A percentile compares a stretch with the other conserved stretches of the same genome.
Conservation (phyloP, 768 basidiomycete genomes). For the Termitomyces bulborhizus region DNA sequence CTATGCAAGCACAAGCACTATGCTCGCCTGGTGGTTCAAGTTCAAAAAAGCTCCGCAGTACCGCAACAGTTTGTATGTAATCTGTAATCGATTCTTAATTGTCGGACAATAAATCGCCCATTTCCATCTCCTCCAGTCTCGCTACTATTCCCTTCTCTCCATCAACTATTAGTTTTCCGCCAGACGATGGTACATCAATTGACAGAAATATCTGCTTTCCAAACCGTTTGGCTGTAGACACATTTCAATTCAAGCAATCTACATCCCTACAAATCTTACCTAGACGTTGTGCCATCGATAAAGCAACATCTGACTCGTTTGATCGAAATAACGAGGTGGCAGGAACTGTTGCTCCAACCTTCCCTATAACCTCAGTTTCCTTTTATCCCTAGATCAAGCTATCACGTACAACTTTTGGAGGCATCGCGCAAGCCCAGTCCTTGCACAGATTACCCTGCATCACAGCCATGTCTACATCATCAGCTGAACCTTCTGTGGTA, state of each 20-base stretch:
- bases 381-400: constrained; percentile 7
- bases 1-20: too few species aligned
- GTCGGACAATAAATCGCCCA: constrained; percentile 12
- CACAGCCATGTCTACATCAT: constrained; percentile 42
- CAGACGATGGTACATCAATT: constrained; percentile 45
- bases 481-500: constrained; percentile 39
- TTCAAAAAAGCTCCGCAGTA: constrained; percentile 5
- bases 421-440: constrained; percentile 87
- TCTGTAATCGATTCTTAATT: constrained; percentile 16
- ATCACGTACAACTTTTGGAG: constrained; percentile 33
- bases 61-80: constrained; percentile 15
- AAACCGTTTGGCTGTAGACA: constrained; percentile 51
- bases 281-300: constrained; percentile 74
- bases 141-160: constrained; percentile 58
- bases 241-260: constrained; percentile 11
- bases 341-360: constrained; percentile 32
- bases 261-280: constrained; percentile 40
- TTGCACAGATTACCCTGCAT: constrained; percentile 51
- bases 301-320: constrained; percentile 52
- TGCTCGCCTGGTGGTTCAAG: constrained; percentile 9
- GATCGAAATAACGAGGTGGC: constrained; percentile 64
- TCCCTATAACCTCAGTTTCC: constrained; percentile 7
- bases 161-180: constrained; percentile 40
- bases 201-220: constrained; percentile 68
- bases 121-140: constrained; percentile 30